Base-by-base conservation (phyloP, 179 eudicot genomes). In the Patellifolia procumbens region DNA sequence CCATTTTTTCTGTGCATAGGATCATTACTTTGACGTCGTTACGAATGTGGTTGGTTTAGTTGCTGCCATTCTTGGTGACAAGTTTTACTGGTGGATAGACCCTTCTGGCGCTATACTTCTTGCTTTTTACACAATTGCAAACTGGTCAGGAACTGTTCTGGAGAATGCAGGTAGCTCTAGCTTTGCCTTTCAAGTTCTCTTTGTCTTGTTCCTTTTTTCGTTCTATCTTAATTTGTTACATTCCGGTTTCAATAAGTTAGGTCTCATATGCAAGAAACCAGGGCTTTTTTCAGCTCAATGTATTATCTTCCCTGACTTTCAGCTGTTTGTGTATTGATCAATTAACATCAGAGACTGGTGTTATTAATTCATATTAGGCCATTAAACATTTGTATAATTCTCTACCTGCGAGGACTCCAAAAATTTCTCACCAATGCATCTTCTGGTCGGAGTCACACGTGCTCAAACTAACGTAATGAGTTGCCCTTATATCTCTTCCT, bases 1-100 rank as follows among this genome's bases (percentile, higher is more conserved):
- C 64, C 28, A 5, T 13, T 73, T 45, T 17, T 31, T 5, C 34
- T 69, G 5, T 63, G 63, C 65, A 3, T 43, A 95, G 98, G 99
- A 95, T 81, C 99, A 95, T 78, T 91, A 91, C 77, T 95, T 95
- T 58, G 99, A 95, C 74, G 99, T 95, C 63, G 84, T 95, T 37
- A 95, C 99, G 5, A 95, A 95, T 78, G 90, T 93, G 73, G 92
- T 95, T 2, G 97, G 99, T 31, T 76, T 95, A 85, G 89, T 84
- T 11, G 97, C 99, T 66, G 99, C 99, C 20, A 80, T 96, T 82
- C 91, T 93, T 72, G 99, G 97, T 34, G 98, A 96, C 71, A 83
- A 77, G 76, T 85, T 90, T 68, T 79, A 72, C 68, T 96, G 99
- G 99, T 91, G 98, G 98, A 87, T 96, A 74, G 99, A 96, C 80